phyloP scores from a whole-genome alignment of 805 yeast species.

The Ogataea allantospora region DNA sequence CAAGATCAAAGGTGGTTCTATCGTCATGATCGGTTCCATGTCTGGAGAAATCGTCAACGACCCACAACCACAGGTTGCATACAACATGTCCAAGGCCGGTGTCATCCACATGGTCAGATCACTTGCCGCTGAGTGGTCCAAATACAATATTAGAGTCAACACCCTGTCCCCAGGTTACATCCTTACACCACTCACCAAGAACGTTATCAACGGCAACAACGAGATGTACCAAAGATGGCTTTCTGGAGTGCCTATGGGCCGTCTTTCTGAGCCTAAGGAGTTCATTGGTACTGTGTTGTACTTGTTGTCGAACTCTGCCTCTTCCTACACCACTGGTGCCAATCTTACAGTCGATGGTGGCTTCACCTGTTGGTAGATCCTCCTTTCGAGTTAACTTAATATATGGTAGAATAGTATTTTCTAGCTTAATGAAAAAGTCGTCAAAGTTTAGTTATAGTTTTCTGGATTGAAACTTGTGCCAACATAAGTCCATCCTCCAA shows the following conservation, averaged over 20 bases:
- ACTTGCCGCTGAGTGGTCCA: slow-evolving; percentile 81
- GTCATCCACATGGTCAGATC: slow-evolving; percentile 77
- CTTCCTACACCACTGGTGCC: slow-evolving; percentile 81
- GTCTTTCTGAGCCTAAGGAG: slow-evolving; percentile 85
- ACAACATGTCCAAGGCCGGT: slow-evolving; percentile 86
- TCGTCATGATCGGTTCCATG: slow-evolving; percentile 75
- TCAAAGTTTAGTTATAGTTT: slow-evolving; percentile 6
- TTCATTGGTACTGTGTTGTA: slow-evolving; percentile 75
- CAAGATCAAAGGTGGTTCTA: slow-evolving; percentile 54
- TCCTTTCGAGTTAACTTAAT: slow-evolving; percentile 8
- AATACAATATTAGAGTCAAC: slow-evolving; percentile 71
- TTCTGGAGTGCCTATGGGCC: slow-evolving; percentile 66
- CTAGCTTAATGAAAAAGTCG: neutral
- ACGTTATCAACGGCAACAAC: slow-evolving; percentile 58
- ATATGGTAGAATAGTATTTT: slow-evolving; percentile 6
- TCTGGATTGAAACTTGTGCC: slow-evolving; percentile 42
- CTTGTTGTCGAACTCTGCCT: slow-evolving; percentile 67
- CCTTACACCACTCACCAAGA: slow-evolving; percentile 72
- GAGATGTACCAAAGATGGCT: slow-evolving; percentile 72
- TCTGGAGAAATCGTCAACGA: slow-evolving; percentile 74
- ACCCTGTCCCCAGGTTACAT: slow-evolving; percentile 81
- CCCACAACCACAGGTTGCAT: slow-evolving; percentile 77
- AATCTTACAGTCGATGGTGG: slow-evolving; percentile 86
- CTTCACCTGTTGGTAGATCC: slow-evolving; percentile 70
- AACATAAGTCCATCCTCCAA: slow-evolving; percentile 98